Percentiles rank a stretch among this genome's conserved stretches.
Conservation (phyloP, 164 flowering plant genomes). For the Platanus orientalis region DNA sequence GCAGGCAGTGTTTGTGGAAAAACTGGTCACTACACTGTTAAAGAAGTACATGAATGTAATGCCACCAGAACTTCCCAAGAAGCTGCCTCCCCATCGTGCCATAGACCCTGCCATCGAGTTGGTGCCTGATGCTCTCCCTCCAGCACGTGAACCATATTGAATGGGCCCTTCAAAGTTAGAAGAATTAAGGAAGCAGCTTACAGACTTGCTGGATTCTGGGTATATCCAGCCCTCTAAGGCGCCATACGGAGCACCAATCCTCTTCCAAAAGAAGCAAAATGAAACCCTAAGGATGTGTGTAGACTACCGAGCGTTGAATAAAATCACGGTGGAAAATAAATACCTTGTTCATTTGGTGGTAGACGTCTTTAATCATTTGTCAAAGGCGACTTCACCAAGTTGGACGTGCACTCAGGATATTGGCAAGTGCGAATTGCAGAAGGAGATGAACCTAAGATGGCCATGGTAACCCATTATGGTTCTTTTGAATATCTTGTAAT, state of each 20-base stretch:
- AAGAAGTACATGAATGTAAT: slow-evolving; percentile 9
- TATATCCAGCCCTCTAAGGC: slow-evolving; percentile 1
- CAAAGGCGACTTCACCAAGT: slow-evolving; percentile 11
- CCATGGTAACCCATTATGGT: too few species aligned
- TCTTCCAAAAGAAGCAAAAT: too few species aligned
- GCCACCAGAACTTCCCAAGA: slow-evolving; percentile 7
- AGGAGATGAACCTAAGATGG: too few species aligned
- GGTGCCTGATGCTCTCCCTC: slow-evolving; percentile 1
- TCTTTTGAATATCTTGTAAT: too few species aligned
- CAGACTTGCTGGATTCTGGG: background rate
- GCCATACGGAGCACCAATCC: too few species aligned
- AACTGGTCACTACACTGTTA: background rate
- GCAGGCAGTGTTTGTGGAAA: background rate
- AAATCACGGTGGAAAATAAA: slow-evolving; percentile 8
- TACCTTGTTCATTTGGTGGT: slow-evolving; percentile 11
- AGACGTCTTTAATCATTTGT: background rate
- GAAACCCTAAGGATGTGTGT: slow-evolving; percentile 10
- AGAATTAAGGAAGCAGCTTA: too few species aligned
- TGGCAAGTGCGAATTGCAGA: too few species aligned
- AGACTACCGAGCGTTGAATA: slow-evolving; percentile 10
- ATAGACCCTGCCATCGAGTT: slow-evolving; percentile 17
- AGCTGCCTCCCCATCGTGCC: background rate
- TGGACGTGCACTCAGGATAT: too few species aligned
- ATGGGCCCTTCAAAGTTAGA: slow-evolving; percentile 8
- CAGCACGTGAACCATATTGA: background rate